Percentiles rank a stretch among this genome's conserved stretches.
Conservation (phyloP, 2,329 filamentous ascomycete genomes). For the Aspergillus vadensis region DNA sequence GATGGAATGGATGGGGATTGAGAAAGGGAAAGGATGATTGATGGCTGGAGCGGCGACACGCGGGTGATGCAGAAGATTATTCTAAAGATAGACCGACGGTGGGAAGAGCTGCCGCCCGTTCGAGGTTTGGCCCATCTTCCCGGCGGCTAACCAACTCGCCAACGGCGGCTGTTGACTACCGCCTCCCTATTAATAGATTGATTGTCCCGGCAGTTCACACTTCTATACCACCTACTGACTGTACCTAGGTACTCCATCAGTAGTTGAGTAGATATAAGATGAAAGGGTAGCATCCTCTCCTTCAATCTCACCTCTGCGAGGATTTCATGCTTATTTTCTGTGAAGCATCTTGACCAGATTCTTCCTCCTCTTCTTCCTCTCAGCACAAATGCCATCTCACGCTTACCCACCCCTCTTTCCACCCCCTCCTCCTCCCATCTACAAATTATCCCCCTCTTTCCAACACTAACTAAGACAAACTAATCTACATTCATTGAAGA, state of each 20-base stretch:
- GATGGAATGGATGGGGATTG: constrained; percentile 16
- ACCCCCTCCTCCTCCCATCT: too few relatives aligned
- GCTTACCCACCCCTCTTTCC: too few relatives aligned
- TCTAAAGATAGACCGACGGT: constrained; percentile 34
- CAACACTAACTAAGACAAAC: neutral
- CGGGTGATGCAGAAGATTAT: constrained; percentile 36
- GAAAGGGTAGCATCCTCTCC: too few relatives aligned
- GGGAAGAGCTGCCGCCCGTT: constrained; percentile 2
- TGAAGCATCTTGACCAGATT: too few relatives aligned
- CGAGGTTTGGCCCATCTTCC: neutral
- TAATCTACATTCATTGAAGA: neutral
- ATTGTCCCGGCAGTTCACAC: too few relatives aligned
- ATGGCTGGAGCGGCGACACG: constrained; percentile 25
- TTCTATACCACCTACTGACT: too few relatives aligned
- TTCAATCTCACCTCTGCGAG: too few relatives aligned
- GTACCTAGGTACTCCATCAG: too few relatives aligned
- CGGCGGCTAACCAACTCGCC: constrained; percentile 6
- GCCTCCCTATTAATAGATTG: constrained; percentile 9
- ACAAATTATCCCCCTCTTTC: neutral
- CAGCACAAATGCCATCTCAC: too few relatives aligned
- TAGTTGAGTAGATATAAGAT: too few relatives aligned
- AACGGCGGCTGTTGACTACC: constrained; percentile 9
- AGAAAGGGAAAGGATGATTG: constrained; percentile 22
- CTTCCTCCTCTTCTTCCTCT: too few relatives aligned
- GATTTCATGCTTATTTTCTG: too few relatives aligned